These are phyloP conservation scores for Penicillium cinerascens DNA, from an alignment of 495 filamentous ascomycete species.

Conservation along the genomic window DNA sequence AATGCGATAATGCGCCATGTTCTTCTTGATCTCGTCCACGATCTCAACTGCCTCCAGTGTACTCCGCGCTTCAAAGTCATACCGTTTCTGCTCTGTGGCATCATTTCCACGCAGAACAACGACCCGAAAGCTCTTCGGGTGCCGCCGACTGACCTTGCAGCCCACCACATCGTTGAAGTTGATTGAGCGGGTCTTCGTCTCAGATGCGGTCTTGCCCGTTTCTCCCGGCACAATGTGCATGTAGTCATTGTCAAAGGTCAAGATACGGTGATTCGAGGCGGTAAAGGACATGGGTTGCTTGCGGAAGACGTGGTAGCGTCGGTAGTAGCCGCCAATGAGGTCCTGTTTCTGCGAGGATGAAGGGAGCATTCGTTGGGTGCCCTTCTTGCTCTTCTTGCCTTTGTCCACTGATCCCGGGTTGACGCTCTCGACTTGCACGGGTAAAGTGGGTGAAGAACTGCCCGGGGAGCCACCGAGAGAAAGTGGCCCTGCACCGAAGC, in stretches of 20 bases:
- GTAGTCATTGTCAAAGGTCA: constrained; percentile 92
- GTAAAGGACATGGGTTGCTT: constrained; percentile 95
- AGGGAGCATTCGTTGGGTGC: constrained; percentile 58
- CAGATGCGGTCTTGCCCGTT: constrained; percentile 50
- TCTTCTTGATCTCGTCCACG: constrained; percentile 76
- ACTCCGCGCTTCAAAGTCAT: constrained; percentile 90
- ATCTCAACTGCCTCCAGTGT: constrained; percentile 80
- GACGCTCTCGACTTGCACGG: constrained; percentile 54
- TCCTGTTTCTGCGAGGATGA: constrained; percentile 78
- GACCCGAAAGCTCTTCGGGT: constrained; percentile 89
- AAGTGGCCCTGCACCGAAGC: constrained; percentile 77
- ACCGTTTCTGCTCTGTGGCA: constrained; percentile 76
- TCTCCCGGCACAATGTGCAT: constrained; percentile 88
- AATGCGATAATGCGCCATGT: constrained; percentile 51
- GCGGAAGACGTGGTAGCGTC: constrained; percentile 86
- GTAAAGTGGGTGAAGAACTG: constrained; percentile 75
- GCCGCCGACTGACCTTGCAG: constrained; percentile 85
- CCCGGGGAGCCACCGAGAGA: constrained; percentile 75
- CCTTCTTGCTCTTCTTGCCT: constrained; percentile 67
- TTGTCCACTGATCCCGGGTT: constrained; percentile 52
- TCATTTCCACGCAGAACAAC: constrained; percentile 72
- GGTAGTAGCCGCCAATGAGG: constrained; percentile 66
- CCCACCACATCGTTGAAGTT: constrained; percentile 91
- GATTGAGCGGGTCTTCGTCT: constrained; percentile 79
- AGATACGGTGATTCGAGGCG: constrained; percentile 73